Base-by-base conservation (phyloP, 371 early-diverging fungal species). In the Syncephalastrum sp. region DNA sequence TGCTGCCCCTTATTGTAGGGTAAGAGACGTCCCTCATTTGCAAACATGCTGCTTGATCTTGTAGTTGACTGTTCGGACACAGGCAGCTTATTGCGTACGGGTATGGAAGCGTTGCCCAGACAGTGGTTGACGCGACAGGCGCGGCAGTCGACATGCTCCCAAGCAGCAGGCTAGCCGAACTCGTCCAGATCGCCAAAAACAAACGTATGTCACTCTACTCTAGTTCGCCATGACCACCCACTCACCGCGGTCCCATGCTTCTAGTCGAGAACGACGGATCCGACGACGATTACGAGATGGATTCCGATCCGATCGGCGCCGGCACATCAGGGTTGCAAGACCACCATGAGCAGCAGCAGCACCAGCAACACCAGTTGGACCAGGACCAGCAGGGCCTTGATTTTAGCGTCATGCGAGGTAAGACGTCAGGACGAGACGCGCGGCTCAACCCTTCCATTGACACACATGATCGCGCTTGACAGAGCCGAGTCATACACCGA, bases 61-160 rank as follows among this genome's bases (percentile, higher is more conserved):
- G 38, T 10, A 10, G n/a, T 7, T 17, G 17, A 27, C 48, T 27
- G 19, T 43, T 49, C 21, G 21, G 21, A n/a, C 23, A 42, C 58
- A 87, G 87, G 49, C 87, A 87, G 70, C 74, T 87, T 29, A 71
- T 83, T 46, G 82, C 82, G 4, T 85, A 83, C 65, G 87, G 87
- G 23, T 84, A 80, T 55, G 76, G 81, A 6, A 69, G 83, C 44
- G 72, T 85, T 8, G 87, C 87, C 6, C 77, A 77, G 61, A 70
- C 73, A 51, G 83, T 87, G 8, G 82, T 81, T 47, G 81, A 83
- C 60, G 79, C 82, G 56, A 83, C 84, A 25, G 81, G 83, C 41
- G 80, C 78, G 12, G 51, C 67, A 0, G 65, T 57, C 5, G 68
- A 79, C 42, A 67, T 84, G 70, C 67, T 74, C 44, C 83, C 85